Evolutionary conservation across 148 eudicot species (phyloP).

Genomic region (Rhododendron kiyosumense): DNA sequence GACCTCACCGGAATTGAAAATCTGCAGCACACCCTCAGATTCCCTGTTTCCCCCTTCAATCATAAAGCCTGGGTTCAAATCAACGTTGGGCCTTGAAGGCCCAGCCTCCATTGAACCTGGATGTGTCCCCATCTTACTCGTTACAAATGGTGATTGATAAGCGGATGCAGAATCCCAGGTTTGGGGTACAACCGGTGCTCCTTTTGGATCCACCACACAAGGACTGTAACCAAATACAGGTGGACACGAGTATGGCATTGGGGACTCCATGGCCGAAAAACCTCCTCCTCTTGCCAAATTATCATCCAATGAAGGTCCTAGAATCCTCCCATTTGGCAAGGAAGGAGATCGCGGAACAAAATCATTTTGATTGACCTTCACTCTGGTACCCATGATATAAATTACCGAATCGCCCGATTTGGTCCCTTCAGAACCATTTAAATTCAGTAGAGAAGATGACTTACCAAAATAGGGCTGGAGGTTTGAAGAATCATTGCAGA

Average conservation of each 20-base stretch:
- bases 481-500: constrained; percentile 35
- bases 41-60: constrained; percentile 47
- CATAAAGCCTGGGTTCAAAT: constrained; percentile 48
- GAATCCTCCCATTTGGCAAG: constrained; percentile 37
- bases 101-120: constrained; percentile 38
- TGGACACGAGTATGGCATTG: constrained; percentile 36
- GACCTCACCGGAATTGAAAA: constrained; percentile 37
- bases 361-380: constrained; percentile 51
- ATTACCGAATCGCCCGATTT: constrained; percentile 44
- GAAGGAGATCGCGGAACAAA: constrained; percentile 25
- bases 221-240: constrained; percentile 50
- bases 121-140: constrained; percentile 36
- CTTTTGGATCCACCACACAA: constrained; percentile 76
- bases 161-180: constrained; percentile 42
- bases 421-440: constrained; percentile 25
- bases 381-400: constrained; percentile 67
- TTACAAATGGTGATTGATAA: constrained; percentile 41
- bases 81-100: constrained; percentile 43
- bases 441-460: constrained; percentile 33
- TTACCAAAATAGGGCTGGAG: constrained; percentile 26
- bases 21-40: constrained; percentile 43
- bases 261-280: constrained; percentile 33
- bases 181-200: constrained; percentile 52
- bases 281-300: constrained; percentile 45
- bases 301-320: constrained; percentile 41